Conservation (phyloP, 345 rosid genomes). For the Corchorus olitorius region DNA sequence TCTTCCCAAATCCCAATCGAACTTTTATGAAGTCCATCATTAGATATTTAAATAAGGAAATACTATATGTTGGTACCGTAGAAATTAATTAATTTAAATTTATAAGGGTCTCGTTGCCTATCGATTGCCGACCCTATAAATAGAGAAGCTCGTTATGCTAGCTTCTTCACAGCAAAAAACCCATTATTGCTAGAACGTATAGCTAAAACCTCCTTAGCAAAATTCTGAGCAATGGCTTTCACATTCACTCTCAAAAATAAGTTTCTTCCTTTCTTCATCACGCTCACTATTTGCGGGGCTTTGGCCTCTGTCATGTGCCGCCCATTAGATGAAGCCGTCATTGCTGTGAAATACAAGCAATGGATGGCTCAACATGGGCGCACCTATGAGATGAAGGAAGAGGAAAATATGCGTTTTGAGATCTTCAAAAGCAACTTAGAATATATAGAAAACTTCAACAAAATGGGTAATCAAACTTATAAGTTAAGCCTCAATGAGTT, state of each 20-base stretch:
- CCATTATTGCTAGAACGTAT: neutral
- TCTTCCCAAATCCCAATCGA: no score
- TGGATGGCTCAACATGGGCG: conserved; percentile 44
- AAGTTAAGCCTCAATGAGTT: conserved; percentile 44
- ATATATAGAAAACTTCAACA: conserved; percentile 41
- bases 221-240: conserved; percentile 16
- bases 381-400: conserved; percentile 30
- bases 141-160: neutral
- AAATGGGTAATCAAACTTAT: conserved; percentile 26
- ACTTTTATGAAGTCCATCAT: no score
- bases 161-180: neutral
- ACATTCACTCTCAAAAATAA: neutral
- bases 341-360: conserved; percentile 38
- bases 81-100: no score
- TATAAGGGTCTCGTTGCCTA: neutral
- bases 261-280: conserved; percentile 1
- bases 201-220: neutral
- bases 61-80: neutral
- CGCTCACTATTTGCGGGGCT: conserved; percentile 22
- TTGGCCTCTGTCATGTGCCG: conserved; percentile 23
- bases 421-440: conserved; percentile 50
- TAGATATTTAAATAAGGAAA: neutral
- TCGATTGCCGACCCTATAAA: neutral
- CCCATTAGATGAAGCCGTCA: conserved; percentile 33
- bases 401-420: conserved; percentile 34